A percentile compares a stretch with the other conserved stretches of the same genome.
phyloP scores from a whole-genome alignment of 225 moss, liverwort and hornwort genomes.

The Bryoerythrophyllum caledonicum region DNA sequence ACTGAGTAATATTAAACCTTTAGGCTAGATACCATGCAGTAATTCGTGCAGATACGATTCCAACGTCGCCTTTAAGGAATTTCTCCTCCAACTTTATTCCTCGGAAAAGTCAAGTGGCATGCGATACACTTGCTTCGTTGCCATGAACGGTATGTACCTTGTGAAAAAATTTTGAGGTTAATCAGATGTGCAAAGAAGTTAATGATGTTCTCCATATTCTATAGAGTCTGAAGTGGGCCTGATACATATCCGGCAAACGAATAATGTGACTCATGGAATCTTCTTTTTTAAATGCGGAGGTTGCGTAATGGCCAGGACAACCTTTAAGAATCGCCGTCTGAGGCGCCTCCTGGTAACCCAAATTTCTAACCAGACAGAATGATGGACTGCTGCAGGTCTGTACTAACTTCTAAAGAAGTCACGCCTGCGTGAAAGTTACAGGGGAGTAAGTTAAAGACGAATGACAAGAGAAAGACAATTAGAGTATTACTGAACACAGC shows the following conservation, averaged over 20 bases:
- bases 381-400: neutral
- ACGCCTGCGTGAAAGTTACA: conserved; percentile 2
- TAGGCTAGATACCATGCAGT: neutral
- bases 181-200: no score
- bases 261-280: neutral
- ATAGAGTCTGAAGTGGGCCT: no score
- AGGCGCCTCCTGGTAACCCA: neutral
- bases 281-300: neutral
- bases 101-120: neutral
- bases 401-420: conserved; percentile 2
- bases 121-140: neutral
- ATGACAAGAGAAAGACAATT: no score
- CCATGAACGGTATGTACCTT: neutral
- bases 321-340: conserved; percentile 13
- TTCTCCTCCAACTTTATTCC: neutral
- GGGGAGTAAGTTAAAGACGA: neutral
- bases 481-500: no score
- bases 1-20: neutral
- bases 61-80: neutral
- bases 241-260: neutral
- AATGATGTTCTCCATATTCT: no score
- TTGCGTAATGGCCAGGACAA: conserved; percentile 7
- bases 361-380: neutral
- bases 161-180: neutral
- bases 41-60: conserved; percentile 19